Base-by-base conservation (phyloP, 495 filamentous ascomycete species). In the Hypomontagnella monticulosa region DNA sequence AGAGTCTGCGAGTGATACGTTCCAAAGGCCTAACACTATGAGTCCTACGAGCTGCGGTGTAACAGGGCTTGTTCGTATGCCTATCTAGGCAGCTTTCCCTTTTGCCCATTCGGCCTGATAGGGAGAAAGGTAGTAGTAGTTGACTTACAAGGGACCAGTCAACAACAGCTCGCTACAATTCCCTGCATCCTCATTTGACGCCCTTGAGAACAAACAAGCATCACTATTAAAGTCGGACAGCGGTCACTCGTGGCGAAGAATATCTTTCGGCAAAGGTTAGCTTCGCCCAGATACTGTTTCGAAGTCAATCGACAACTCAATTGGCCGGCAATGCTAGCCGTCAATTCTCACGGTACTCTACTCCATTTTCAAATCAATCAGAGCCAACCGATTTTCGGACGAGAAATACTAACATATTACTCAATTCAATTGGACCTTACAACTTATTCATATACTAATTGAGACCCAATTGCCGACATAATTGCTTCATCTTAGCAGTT, bases 401-500 rank as follows among this genome's bases (percentile, higher is more conserved):
- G 44, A 16, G 27, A 44, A 38, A 53, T 6, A 20, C 58, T 34
- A 40, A 16, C 27, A 32, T 49, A 53, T 50, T 23, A 6, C 20
- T 12, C 41, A 42, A 43, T 60, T 59, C 49, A 59, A 68, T 63
- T 68, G 59, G 65, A 14, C 48, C 42, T 36, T 16, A 20, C 16
- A 50, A 50, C 15, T 37, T 48, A 47, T 48, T 57, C 47, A 36
- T 59, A 42, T 14, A 3, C 55, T 43, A 60, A 68, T 68, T 63
- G 59, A 56, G 43, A 56, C 59, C 55, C 43, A 68, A 63, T 68
- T 63, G 55, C 59, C 65, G 59, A 36, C 42, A 49, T 47, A 20
- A 38, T 49, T 46, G 20, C 53, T 67, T 48, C 37, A 44, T 58
- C 57, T 57, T 32, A 47, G 52, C 40, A 52, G 2, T 2, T 27